phyloP scores from a whole-genome alignment of 352 stramenopile species.

The Pilasporangium apinafurcum region DNA sequence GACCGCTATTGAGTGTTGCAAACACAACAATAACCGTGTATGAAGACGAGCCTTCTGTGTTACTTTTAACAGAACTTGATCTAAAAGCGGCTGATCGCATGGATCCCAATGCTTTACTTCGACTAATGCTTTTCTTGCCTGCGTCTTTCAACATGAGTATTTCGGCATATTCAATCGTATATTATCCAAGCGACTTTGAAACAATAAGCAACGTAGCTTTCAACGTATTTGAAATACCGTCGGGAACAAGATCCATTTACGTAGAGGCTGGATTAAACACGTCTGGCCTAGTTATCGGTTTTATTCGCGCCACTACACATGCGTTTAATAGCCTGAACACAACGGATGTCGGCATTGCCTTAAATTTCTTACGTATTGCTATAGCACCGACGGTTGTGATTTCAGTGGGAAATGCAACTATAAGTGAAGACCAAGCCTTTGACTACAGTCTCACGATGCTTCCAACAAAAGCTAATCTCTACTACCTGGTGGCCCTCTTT shows the following conservation, averaged over 20 bases:
- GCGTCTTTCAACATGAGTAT: slow-evolving; percentile 4
- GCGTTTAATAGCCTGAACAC: slow-evolving; percentile 16
- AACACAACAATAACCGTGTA: slow-evolving; percentile 12
- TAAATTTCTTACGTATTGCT: slow-evolving; percentile 14
- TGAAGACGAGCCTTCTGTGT: slow-evolving; percentile 10
- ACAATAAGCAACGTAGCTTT: slow-evolving; percentile 2
- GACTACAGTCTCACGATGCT: slow-evolving; percentile 5
- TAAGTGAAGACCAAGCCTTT: slow-evolving; percentile 8
- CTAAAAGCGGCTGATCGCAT: slow-evolving; percentile 5
- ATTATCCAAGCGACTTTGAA: slow-evolving; percentile 3
- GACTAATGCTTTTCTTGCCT: slow-evolving; percentile 9
- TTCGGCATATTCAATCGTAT: slow-evolving; percentile 2
- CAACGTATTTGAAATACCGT: slow-evolving; percentile 4
- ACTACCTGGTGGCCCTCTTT: slow-evolving; percentile 10
- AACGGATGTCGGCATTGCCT: slow-evolving; percentile 5
- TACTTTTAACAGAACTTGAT: slow-evolving; percentile 11
- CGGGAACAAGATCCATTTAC: slow-evolving; percentile 5
- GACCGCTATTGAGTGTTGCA: slow-evolving; percentile 3
- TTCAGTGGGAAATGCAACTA: slow-evolving; percentile 2
- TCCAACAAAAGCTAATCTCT: slow-evolving; percentile 12
- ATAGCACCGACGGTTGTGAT: slow-evolving; percentile 6
- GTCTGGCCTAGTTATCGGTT: neutral
- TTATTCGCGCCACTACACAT: slow-evolving; percentile 12
- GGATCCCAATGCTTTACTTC: slow-evolving; percentile 6
- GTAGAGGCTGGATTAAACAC: slow-evolving; percentile 3